These are phyloP conservation scores for Oryza rufipogon DNA, from an alignment of 176 grass and related monocot species.

Conservation along the genomic window DNA sequence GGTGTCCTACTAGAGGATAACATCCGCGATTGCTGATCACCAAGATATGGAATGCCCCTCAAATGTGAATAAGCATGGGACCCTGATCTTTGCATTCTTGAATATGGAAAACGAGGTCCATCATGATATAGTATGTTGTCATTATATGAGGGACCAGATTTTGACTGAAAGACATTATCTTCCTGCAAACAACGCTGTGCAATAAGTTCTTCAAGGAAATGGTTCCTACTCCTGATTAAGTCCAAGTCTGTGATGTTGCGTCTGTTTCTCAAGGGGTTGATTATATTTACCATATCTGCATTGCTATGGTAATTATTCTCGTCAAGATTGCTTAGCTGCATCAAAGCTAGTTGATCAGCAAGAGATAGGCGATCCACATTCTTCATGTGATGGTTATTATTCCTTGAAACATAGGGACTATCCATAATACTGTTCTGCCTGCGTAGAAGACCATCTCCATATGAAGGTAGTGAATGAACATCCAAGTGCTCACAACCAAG, in stretches of 20 bases:
- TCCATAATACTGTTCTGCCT: constrained; percentile 44
- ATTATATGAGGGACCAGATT: constrained; percentile 51
- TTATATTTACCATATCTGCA: constrained; percentile 24
- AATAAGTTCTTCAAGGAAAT: constrained; percentile 55
- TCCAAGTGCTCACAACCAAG: constrained; percentile 33
- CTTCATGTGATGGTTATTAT: constrained; percentile 37
- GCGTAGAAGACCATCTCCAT: constrained; percentile 47
- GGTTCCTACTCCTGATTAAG: constrained; percentile 55
- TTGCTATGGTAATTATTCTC: constrained; percentile 40
- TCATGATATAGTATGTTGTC: constrained; percentile 38
- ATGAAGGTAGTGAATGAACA: neutral
- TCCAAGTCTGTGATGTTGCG: constrained; percentile 46
- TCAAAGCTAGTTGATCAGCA: constrained; percentile 47
- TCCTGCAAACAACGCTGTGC: constrained; percentile 62
- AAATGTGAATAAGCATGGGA: constrained; percentile 36
- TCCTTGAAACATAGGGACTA: constrained; percentile 37
- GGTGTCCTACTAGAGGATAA: constrained; percentile 42
- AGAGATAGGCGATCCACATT: constrained; percentile 41
- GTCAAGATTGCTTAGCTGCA: constrained; percentile 51
- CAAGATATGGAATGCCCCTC: constrained; percentile 19
- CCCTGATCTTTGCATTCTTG: constrained; percentile 47
- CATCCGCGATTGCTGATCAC: constrained; percentile 34
- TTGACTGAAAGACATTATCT: constrained; percentile 40
- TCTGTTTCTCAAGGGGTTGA: constrained; percentile 39
- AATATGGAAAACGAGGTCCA: constrained; percentile 23